Evolutionary conservation across 805 yeast genomes (phyloP).

Genomic region (Clavispora fructus): DNA sequence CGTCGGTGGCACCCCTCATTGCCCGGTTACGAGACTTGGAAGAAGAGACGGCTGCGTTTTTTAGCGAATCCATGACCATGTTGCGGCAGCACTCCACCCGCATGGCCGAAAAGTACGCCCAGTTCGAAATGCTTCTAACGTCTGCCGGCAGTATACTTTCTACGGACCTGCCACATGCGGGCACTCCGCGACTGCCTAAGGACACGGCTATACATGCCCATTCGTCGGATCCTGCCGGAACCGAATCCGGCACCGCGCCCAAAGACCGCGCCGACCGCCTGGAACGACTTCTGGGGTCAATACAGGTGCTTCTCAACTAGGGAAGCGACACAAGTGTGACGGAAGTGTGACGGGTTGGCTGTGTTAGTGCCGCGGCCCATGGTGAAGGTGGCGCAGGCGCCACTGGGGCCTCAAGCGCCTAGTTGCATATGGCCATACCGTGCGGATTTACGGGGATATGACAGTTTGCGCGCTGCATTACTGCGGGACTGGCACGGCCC

Average conservation of each 20-base stretch:
- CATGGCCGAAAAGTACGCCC: background rate
- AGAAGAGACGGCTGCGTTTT: background rate
- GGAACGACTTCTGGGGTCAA: background rate
- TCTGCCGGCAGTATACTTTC: background rate
- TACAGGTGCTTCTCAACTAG: background rate
- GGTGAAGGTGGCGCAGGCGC: background rate
- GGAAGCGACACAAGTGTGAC: background rate
- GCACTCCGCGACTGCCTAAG: background rate
- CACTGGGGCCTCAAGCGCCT: background rate
- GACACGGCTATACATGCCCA: background rate
- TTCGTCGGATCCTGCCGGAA: background rate
- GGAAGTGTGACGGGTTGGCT: too few species aligned
- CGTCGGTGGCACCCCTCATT: background rate
- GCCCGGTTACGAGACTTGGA: background rate
- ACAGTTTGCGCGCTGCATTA: background rate
- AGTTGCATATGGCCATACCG: background rate
- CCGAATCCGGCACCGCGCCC: background rate
- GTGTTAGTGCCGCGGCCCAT: background rate
- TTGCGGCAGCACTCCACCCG: background rate
- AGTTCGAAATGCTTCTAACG: background rate
- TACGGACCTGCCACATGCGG: background rate
- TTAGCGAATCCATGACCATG: constrained; percentile 1
- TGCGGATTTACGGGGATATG: background rate
- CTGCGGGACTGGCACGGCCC: background rate
- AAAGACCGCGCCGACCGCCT: background rate